Percentiles rank a stretch among this genome's conserved stretches.
These are phyloP conservation scores for Sarocladium kiliense DNA, from an alignment of 2,329 filamentous ascomycete genomes.

Conservation along the genomic window DNA sequence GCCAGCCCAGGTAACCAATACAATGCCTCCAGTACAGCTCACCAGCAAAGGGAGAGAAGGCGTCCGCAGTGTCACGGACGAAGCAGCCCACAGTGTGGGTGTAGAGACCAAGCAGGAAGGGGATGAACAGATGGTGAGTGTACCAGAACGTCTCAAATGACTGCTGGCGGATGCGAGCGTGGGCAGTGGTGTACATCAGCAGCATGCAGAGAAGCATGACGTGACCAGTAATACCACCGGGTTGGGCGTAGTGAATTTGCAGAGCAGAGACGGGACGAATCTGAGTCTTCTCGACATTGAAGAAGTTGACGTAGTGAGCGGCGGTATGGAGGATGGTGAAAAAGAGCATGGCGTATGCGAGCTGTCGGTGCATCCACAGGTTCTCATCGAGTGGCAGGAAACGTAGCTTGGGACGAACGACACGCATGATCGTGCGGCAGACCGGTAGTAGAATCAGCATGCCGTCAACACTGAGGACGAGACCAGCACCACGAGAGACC, in stretches of 20 bases:
- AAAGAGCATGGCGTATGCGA: constrained; percentile 82
- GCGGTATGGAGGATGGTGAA: constrained; percentile 74
- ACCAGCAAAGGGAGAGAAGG: constrained; percentile 80
- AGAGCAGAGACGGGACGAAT: constrained; percentile 75
- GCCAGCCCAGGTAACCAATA: constrained; percentile 92
- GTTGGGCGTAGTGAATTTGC: constrained; percentile 85
- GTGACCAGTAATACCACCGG: constrained; percentile 91
- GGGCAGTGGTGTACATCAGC: constrained; percentile 94
- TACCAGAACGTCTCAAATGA: constrained; percentile 99
- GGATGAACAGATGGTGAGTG: constrained; percentile 96
- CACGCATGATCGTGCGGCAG: constrained; percentile 84
- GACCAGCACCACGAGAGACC: constrained; percentile 88
- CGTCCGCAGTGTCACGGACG: constrained; percentile 71
- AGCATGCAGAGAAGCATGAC: constrained; percentile 99
- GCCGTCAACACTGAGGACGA: constrained; percentile 78
- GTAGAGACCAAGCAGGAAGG: constrained; percentile 89
- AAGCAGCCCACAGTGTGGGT: constrained; percentile 96
- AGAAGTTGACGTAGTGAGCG: constrained; percentile 97
- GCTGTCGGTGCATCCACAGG: constrained; percentile 92
- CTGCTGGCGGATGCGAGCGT: constrained; percentile 89
- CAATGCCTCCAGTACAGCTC: constrained; percentile 84
- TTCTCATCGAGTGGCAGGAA: constrained; percentile 95
- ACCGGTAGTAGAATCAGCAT: constrained; percentile 90
- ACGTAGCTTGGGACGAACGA: constrained; percentile 77
- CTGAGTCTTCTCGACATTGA: constrained; percentile 83